Base-by-base conservation (phyloP, 495 filamentous ascomycete genomes). In the Daldinia loculata region DNA sequence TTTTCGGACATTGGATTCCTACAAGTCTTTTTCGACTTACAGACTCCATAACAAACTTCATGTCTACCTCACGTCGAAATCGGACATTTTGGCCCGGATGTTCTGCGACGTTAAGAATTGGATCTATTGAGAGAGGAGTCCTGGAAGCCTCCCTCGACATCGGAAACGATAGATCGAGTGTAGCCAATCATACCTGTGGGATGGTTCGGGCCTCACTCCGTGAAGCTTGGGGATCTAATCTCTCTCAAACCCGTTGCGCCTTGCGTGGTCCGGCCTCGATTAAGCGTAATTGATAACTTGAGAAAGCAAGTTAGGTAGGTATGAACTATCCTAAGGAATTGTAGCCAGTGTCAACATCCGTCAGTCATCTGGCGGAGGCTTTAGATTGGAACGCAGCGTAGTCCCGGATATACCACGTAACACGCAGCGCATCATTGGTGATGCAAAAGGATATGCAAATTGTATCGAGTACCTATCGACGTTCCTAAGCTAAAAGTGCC, bases 1-100 rank as follows among this genome's bases (percentile, higher is more conserved):
- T 63, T 67, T 36, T 72, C 70, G 50, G 70, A 68, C 70, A 72
- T 72, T 56, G 60, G 38, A 32, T 64, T 68, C 39, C 70, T 67
- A 43, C 29, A 50, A 60, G 60, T 72, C 56, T 41, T 5, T 32
- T 11, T 64, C 24, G 64, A 61, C 55, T 43, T 19, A 56, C 27
- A 64, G 60, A 68, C 70, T 61, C 64, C 64, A 72, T 72, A 68
- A 51, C 56, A 67, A 38, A 72, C 19, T 6, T 64, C 50, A 68
- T 64, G 29, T 26, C 56, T 63, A 26, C 41, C 63, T 63, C 29
- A 56, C 55, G 52, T 67, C 41, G 48, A 72, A 57, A 52, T 60
- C 34, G 55, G 64, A 56, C 64, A 64, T 72, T 38, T 60, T 64
- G 39, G 59, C 30, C 64, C 56, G 56, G 60, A 26, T 50, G 41